phyloP scores from a whole-genome alignment of 164 flowering plant species.

The Umbilicus rupestris region DNA sequence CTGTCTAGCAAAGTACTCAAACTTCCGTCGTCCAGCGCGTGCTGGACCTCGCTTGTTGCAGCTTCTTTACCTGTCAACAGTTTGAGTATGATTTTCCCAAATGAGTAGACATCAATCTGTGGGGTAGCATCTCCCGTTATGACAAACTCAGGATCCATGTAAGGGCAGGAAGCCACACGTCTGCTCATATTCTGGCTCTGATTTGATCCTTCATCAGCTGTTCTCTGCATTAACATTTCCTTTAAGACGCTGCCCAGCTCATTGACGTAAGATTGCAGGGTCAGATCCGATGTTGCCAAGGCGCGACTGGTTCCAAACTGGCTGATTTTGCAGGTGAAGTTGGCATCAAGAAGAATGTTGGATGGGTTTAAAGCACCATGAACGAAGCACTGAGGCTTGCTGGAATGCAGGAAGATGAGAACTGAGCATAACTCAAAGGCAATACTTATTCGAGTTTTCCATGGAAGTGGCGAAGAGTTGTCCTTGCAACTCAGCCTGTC shows the following conservation, averaged over 20 bases:
- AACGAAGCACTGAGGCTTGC: slow-evolving; percentile 48
- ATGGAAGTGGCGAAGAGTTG: slow-evolving; percentile 43
- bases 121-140: slow-evolving; percentile 49
- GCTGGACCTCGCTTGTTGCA: slow-evolving; percentile 25
- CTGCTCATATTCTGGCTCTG: slow-evolving; percentile 7
- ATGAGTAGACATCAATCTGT: slow-evolving; percentile 48
- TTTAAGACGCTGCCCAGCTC: not conserved
- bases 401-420: slow-evolving; percentile 73
- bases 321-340: slow-evolving; percentile 50
- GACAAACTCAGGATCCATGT: slow-evolving; percentile 73
- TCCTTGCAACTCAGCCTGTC: slow-evolving; percentile 46
- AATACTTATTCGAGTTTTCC: slow-evolving; percentile 63
- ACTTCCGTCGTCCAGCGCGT: slow-evolving; percentile 32
- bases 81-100: slow-evolving; percentile 42
- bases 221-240: not conserved
- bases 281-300: slow-evolving; percentile 23
- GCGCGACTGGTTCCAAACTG: slow-evolving; percentile 32
- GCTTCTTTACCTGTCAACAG: slow-evolving; percentile 45
- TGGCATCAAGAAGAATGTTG: slow-evolving; percentile 53
- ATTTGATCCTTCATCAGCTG: not conserved
- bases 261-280: not conserved
- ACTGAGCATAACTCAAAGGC: slow-evolving; percentile 72
- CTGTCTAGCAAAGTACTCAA: slow-evolving; percentile 33
- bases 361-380: slow-evolving; percentile 78
- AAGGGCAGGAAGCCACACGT: slow-evolving; percentile 20